These are phyloP conservation scores for Blastobotrys terrestris DNA, from an alignment of 805 yeast species.

Conservation along the genomic window DNA sequence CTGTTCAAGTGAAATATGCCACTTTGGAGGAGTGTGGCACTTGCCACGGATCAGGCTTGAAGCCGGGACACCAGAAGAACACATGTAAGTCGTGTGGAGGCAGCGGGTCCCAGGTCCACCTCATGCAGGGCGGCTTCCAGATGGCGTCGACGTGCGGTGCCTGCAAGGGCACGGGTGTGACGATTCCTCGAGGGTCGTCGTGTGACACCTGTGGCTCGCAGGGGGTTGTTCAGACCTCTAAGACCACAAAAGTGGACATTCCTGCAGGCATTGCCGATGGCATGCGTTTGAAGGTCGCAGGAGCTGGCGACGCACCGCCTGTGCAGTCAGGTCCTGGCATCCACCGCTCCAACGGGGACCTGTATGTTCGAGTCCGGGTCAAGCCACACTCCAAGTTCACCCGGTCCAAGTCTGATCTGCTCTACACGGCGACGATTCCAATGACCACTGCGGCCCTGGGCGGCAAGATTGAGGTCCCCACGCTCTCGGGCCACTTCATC, in stretches of 20 bases:
- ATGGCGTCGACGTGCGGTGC: constrained; percentile 88
- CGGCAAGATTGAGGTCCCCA: constrained; percentile 85
- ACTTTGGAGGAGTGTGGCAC: constrained; percentile 71
- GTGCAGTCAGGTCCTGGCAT: constrained; percentile 68
- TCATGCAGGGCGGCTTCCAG: constrained; percentile 87
- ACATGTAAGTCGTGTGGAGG: constrained; percentile 91
- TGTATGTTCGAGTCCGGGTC: constrained; percentile 75
- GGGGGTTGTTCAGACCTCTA: constrained; percentile 66
- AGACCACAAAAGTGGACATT: constrained; percentile 71
- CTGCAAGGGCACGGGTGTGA: constrained; percentile 87
- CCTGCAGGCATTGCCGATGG: constrained; percentile 91
- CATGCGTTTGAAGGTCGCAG: constrained; percentile 71
- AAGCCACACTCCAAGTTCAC: constrained; percentile 65
- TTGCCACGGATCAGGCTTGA: constrained; percentile 83
- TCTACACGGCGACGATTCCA: constrained; percentile 62
- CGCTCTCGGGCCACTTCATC: constrained; percentile 51
- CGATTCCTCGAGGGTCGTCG: constrained; percentile 56
- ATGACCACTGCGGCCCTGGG: constrained; percentile 97
- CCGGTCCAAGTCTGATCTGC: constrained; percentile 60
- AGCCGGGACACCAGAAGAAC: constrained; percentile 61
- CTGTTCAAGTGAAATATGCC: constrained; percentile 59
- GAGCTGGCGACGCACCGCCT: constrained; percentile 87
- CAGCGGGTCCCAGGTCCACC: constrained; percentile 82
- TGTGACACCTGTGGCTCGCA: constrained; percentile 84
- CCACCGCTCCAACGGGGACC: constrained; percentile 73